Conservation (phyloP, 345 rosid genomes). For the Microthlaspi erraticum region DNA sequence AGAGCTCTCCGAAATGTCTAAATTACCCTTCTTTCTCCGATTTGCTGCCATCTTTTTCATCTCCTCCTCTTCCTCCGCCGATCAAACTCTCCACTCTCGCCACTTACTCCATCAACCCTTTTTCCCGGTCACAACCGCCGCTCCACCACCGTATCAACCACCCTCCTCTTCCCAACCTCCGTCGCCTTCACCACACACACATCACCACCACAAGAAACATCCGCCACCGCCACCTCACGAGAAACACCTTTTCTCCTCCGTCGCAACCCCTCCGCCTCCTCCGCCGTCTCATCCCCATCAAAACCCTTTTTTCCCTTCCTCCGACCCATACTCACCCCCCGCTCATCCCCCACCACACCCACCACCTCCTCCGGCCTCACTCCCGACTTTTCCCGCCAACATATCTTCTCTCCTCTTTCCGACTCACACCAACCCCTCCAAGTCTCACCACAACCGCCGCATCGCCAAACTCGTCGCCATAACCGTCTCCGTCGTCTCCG, state of each 20-base stretch:
- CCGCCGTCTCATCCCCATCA: constrained; percentile 44
- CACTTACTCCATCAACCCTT: constrained; percentile 80
- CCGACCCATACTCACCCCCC: constrained; percentile 36
- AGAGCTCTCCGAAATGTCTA: constrained; percentile 24
- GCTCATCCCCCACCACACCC: constrained; percentile 49
- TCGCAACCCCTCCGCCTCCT: constrained; percentile 36
- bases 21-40: constrained; percentile 26
- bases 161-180: constrained; percentile 43
- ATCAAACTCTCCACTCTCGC: constrained; percentile 43
- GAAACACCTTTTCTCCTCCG: constrained; percentile 55
- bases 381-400: constrained; percentile 89
- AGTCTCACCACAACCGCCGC: constrained; percentile 41
- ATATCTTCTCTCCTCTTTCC: constrained; percentile 80
- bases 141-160: constrained; percentile 54
- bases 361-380: constrained; percentile 53
- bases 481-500: constrained; percentile 61
- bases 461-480: constrained; percentile 51
- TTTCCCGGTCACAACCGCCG: constrained; percentile 48
- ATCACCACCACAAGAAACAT: constrained; percentile 42
- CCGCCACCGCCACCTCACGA: constrained; percentile 53
- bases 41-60: constrained; percentile 11
- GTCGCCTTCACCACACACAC: constrained; percentile 45
- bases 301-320: constrained; percentile 56
- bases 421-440: constrained; percentile 41
- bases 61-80: constrained; percentile 41